Base-by-base conservation (phyloP, 1,284 basidiomycete species). In the Rhodotorula sp. region DNA sequence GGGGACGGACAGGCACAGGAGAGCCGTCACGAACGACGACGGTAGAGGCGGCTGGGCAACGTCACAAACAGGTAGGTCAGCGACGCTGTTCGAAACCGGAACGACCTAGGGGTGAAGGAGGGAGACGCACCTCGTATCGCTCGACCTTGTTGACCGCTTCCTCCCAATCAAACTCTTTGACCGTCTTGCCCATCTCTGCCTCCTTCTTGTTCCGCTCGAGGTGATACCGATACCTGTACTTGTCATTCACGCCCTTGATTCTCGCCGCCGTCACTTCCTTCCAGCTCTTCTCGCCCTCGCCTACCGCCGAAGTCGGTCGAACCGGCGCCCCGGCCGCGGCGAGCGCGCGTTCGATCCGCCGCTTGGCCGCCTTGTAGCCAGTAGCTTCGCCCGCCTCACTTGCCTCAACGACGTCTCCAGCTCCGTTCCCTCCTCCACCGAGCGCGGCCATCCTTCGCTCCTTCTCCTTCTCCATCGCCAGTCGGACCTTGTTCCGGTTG, bases 1-100 rank as follows among this genome's bases (percentile, higher is more conserved):
- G 21, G 75, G 75, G 70, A 76, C 72, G 14, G 66, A 72, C 7
- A 76, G 64, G 50, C 68, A 68, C 49, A 76, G 60, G 31, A 76
- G 49, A 4, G 75, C 72, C 31, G 72, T 74, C 23, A 76, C 65
- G 50, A 76, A 76, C 0, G 75, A 55, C 15, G 72, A 74, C 7
- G 75, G 75, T 8, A 74, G 28, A 12, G 56, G 60, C 8, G 74
- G 74, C 74, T 75, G 60, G 47, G 18, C 6, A 8, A 43, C 38
- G 38, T 43, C 38, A 12, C 10, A 12, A 43, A 43, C 38, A 43
- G 38, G 38, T 12, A 43, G 10, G 38, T 43, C 38, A 43, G 38
- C 38, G 38, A 43, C 38, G 38, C 38, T 43, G 38, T 43, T 12
- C 38, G 34, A 10, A 23, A 18, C 14, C 38, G 34, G 16, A 23